A percentile compares a stretch with the other conserved stretches of the same genome.
These are phyloP conservation scores for Russula griseocarnosa DNA, from an alignment of 768 basidiomycete species.

Conservation along the genomic window DNA sequence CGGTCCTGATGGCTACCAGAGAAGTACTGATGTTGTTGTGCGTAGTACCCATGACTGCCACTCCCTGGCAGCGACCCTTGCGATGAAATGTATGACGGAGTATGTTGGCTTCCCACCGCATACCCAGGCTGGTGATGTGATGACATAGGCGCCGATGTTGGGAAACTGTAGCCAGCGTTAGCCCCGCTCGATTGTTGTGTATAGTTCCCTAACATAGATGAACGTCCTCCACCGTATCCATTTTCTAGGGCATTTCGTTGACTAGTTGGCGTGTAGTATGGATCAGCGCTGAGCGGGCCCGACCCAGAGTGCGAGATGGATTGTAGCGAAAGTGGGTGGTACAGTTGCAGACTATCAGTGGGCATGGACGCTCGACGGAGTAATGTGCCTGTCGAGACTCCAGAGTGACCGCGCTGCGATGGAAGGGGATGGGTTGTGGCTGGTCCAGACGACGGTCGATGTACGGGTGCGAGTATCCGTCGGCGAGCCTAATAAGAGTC, in stretches of 20 bases:
- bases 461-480: constrained; percentile 78
- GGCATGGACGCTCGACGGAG: constrained; percentile 63
- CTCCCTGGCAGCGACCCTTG: constrained; percentile 17
- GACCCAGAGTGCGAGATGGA: constrained; percentile 37
- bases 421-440: constrained; percentile 73
- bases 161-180: constrained; percentile 25
- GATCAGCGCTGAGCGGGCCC: constrained; percentile 24
- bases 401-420: constrained; percentile 33
- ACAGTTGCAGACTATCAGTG: constrained; percentile 66
- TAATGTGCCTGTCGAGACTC: constrained; percentile 28
- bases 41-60: constrained; percentile 23
- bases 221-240: constrained; percentile 18
- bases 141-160: constrained; percentile 24
- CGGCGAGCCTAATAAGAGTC: constrained; percentile 57
- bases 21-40: constrained; percentile 25
- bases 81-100: constrained; percentile 16
- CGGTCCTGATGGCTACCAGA: constrained; percentile 22
- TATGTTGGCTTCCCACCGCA: constrained; percentile 18
- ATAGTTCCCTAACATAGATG: constrained; percentile 21
- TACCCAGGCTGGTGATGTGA: constrained; percentile 22
- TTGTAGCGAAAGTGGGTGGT: constrained; percentile 75
- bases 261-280: constrained; percentile 20
- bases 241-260: constrained; percentile 26
- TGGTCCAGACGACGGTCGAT: constrained; percentile 68
- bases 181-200: constrained; percentile 17